Percentiles rank a stretch among this genome's conserved stretches.
phyloP scores from a whole-genome alignment of 805 yeast genomes.

The Kodamaea sagamina region DNA sequence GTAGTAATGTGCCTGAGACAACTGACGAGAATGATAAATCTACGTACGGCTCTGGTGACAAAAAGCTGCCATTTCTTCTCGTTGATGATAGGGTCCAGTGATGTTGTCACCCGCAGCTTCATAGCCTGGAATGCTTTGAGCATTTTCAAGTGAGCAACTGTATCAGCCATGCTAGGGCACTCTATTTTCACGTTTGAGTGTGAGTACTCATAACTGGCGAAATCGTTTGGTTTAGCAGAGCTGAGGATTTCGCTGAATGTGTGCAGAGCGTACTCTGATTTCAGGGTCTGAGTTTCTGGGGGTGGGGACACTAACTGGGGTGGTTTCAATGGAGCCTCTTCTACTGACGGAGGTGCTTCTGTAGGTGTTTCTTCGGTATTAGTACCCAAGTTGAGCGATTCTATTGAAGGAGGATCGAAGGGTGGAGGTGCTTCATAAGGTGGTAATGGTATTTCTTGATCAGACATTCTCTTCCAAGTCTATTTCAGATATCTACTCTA shows the following conservation, averaged over 20 bases:
- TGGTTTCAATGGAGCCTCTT: neutral
- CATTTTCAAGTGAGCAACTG: slow-evolving; percentile 26
- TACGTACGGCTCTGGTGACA: slow-evolving; percentile 24
- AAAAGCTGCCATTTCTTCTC: slow-evolving; percentile 25
- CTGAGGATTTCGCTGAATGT: neutral
- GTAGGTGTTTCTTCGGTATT: neutral
- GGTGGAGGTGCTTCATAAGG: slow-evolving; percentile 3
- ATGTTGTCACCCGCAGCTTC: slow-evolving; percentile 15
- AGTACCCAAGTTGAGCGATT: neutral
- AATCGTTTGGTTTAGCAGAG: slow-evolving; percentile 2
- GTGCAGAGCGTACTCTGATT: neutral
- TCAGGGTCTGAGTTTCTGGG: no score
- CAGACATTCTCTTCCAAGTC: no score
- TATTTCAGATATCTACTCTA: no score
- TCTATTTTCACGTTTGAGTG: slow-evolving; percentile 2
- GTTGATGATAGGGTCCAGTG: slow-evolving; percentile 6
- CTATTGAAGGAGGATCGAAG: neutral
- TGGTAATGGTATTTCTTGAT: slow-evolving; percentile 1
- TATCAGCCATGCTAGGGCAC: slow-evolving; percentile 15
- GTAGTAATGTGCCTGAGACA: slow-evolving; percentile 12
- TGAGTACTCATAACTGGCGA: slow-evolving; percentile 1
- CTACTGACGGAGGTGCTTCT: neutral
- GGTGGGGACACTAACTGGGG: no score
- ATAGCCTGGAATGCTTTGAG: slow-evolving; percentile 24
- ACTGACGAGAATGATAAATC: slow-evolving; percentile 24